Percentiles rank a stretch among this genome's conserved stretches.
These are phyloP conservation scores for Beauveria rudraprayagi DNA, from an alignment of 2,329 filamentous ascomycete species.

Conservation along the genomic window DNA sequence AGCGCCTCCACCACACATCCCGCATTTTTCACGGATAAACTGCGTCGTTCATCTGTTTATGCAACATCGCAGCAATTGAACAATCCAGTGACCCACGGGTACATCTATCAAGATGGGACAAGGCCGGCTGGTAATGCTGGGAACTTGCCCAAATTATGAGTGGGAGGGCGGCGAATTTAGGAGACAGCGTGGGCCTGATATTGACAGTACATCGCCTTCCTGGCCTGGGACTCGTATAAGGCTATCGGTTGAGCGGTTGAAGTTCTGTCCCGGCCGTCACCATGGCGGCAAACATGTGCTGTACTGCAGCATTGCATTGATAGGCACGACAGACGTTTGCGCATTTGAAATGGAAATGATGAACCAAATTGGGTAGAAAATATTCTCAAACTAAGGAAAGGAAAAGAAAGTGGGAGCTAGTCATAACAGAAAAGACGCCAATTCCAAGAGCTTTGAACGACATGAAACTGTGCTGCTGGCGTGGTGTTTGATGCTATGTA, in stretches of 20 bases:
- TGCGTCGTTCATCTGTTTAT: constrained; percentile 46
- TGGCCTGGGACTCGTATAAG: background rate
- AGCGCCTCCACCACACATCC: constrained; percentile 59
- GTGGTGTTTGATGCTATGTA: background rate
- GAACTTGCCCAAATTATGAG: constrained; percentile 29
- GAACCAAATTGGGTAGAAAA: background rate
- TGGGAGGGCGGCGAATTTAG: background rate
- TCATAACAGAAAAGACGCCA: background rate
- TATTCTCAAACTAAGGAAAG: background rate
- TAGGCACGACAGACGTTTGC: background rate
- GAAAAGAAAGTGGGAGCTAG: background rate
- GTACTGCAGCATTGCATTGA: background rate
- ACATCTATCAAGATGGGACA: constrained; percentile 45
- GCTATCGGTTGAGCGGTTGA: background rate
- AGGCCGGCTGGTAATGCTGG: constrained; percentile 20
- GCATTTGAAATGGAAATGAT: background rate
- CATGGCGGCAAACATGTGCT: background rate
- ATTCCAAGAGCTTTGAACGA: background rate
- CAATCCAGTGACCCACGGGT: constrained; percentile 52
- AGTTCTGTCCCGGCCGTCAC: background rate
- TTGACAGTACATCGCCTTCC: no score
- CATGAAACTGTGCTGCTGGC: background rate
- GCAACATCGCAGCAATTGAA: constrained; percentile 14
- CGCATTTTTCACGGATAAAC: constrained; percentile 63
- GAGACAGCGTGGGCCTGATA: background rate